phyloP scores from a whole-genome alignment of 805 yeast genomes.

The Saccharomyces jurei region DNA sequence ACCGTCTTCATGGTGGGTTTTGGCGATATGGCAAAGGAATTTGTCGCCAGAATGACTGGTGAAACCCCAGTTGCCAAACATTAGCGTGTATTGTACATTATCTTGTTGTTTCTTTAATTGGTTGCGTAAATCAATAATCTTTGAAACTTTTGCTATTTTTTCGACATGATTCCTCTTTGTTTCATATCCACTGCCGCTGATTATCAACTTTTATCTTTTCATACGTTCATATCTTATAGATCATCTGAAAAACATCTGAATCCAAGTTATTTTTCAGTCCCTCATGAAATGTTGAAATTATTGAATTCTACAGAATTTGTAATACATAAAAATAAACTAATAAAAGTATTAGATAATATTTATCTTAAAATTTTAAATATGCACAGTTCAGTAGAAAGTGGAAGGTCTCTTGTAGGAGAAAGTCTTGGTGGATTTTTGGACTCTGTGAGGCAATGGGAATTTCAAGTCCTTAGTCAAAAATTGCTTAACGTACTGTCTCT shows the following conservation, averaged over 20 bases:
- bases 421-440: slow-evolving; percentile 80
- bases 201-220: background rate
- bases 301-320: slow-evolving; percentile 24
- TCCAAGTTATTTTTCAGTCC: background rate
- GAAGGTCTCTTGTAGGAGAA: slow-evolving; percentile 91
- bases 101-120: background rate
- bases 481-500: slow-evolving; percentile 98
- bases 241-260: background rate
- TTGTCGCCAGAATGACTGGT: slow-evolving; percentile 55
- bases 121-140: background rate
- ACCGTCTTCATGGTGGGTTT: slow-evolving; percentile 97
- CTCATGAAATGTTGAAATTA: background rate
- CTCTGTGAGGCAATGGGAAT: slow-evolving; percentile 99
- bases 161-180: background rate
- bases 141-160: background rate
- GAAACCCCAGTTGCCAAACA: slow-evolving; percentile 42
- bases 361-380: background rate
- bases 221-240: background rate
- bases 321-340: slow-evolving; percentile 15
- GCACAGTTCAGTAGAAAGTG: slow-evolving; percentile 77
- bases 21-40: slow-evolving; percentile 85
- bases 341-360: slow-evolving; percentile 8
- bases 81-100: slow-evolving; percentile 3
- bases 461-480: slow-evolving; percentile 89
- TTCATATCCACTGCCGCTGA: background rate